Evolutionary conservation across 208 protist species (phyloP), one percentile per base, ranked within the genome.

Genomic region (Trypanosoma melophagium): DNA sequence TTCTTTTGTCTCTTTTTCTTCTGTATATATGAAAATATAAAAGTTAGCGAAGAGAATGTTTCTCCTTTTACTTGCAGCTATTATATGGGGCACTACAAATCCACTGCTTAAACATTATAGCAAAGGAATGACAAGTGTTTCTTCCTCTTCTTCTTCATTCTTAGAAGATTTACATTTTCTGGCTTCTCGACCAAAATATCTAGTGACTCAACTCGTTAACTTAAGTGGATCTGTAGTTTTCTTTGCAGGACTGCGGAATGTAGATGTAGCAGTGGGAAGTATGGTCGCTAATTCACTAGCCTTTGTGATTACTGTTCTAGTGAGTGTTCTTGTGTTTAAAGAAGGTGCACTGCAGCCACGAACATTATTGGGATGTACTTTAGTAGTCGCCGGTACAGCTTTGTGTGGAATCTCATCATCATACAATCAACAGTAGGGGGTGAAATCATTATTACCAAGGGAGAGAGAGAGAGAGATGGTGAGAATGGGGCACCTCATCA

Each of bases 51-150:
- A 38, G 42, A 28, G 49, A 16, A 94, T 93, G 86, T 60, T 89
- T 31, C 24, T 78, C 41, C 58, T 96, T 52, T 60, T 95, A 42
- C 51, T 96, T 8, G 85, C 87, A 47, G 90, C 85, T 2, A 45
- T 93, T 14, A 68, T 96, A 16, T 96, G 90, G 90, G 90, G 90
- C 0, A 74, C 82, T 9, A 96, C 90, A 10, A 93, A 96, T 47
- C 90, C 90, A 25, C 57, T 96, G 25, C 65, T 96, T 24, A 96
- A 96, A 55, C 81, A 63, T 19, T 96, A 82, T 65, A 93, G 83
- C 60, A 72, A 66, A 58, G 90, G 87, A 17, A 86, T 93, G 73
- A n/a, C 77, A 14, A 62, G 50, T 14, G 81, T 66, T 16, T 80
- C 76, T 1, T 79, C 79, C 1, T 85, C 57, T 10, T 79, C 78